Base-by-base conservation (phyloP, 352 stramenopile genomes). In the Globisporangium carolinianum region DNA sequence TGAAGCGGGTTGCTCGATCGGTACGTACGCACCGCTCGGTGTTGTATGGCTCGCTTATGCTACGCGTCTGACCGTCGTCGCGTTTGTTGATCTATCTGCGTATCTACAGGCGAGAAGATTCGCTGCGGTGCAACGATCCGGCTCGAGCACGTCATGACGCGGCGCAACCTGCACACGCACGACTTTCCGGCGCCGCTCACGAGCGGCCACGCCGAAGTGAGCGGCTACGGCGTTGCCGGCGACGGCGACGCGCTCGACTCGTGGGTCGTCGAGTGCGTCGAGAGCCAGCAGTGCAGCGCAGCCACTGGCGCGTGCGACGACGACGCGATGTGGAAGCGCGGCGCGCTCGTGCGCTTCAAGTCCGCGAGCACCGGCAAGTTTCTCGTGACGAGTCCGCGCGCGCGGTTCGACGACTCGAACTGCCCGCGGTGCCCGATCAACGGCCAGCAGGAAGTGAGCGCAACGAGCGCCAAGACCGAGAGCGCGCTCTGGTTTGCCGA, bases 341-440 rank as follows among this genome's bases (percentile, higher is more conserved):
- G 76, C 57, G 74, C 82, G 50, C 67, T 94, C 24, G 79, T 94
- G 55, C 71, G 76, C 4, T 47, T 94, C n/a, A 78, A 79, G 61
- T 84, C 81, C 59, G 66, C 60, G 5, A 59, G 57, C 32, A 91
- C 80, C 8, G 76, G 69, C 50, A 67, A 76, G 42, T 72, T 79
- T 53, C 66, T 94, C 35, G 51, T 60, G 51, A 91, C 82, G 32
- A 77, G 72, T 41, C 65, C 69, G 14, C 66, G 47, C 37, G 61
- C 66, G 42, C 75, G 79, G 17, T 94, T 91, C 58, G 76, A 94
- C 61, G 71, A 91, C 69, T 84, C 60, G 41, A 94, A 94, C 65
- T 94, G 84, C 51, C 82, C 82, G 15, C 73, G 68, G 35, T 94
- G 84, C 57, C 84, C 84, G 50, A 94, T 94, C 65, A 89, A 91